Conservation (phyloP, 129 eudicot genomes). For the Daucus carota region DH1_v3.0 NC_030388.2:102501-103000, state of each 20-base stretch:
- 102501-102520: not conserved
- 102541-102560: not conserved
- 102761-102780: conserved; percentile 58
- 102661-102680: conserved; percentile 44
- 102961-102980: too few relatives aligned
- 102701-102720: conserved; percentile 49
- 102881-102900: conserved; percentile 19
- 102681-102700: conserved; percentile 63
- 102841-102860: conserved; percentile 74
- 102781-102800: conserved; percentile 20
- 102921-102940: conserved; percentile 65
- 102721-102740: conserved; percentile 56
- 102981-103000: too few relatives aligned
- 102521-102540: not conserved
- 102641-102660: conserved; percentile 67
- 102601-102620: conserved; percentile 22
- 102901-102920: conserved; percentile 45
- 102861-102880: conserved; percentile 43
- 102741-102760: conserved; percentile 38
- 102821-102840: conserved; percentile 79
- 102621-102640: conserved; percentile 42
- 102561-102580: conserved; percentile 14
- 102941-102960: too few relatives aligned
- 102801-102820: conserved; percentile 41
- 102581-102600: conserved; percentile 43